Evolutionary conservation across 768 basidiomycete species (phyloP).

Genomic region (Lactifluus pinguis): DNA sequence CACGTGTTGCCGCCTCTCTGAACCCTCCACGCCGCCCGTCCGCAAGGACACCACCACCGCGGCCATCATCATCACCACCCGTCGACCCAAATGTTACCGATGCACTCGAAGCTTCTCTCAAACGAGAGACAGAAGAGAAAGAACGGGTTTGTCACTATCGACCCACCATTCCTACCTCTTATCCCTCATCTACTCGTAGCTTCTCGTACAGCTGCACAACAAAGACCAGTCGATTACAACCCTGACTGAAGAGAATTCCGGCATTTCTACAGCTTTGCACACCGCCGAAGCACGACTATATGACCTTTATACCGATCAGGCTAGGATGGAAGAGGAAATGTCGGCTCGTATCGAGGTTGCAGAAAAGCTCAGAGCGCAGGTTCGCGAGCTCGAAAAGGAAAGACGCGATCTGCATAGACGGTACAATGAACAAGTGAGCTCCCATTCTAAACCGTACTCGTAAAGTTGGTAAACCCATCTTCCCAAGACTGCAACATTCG

Average conservation of each 20-base stretch:
- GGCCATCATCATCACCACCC: conserved; percentile 30
- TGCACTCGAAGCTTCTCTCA: conserved; percentile 50
- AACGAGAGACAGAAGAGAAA: conserved; percentile 72
- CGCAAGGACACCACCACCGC: conserved; percentile 33
- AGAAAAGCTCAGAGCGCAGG: conserved; percentile 72
- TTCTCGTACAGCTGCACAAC: conserved; percentile 68
- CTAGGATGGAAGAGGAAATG: conserved; percentile 73
- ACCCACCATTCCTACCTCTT: conserved; percentile 4
- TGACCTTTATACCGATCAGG: conserved; percentile 76
- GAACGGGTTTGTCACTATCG: conserved; percentile 49
- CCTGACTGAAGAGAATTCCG: conserved; percentile 57
- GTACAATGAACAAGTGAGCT: conserved; percentile 78
- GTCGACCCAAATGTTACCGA: conserved; percentile 44
- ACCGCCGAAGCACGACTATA: conserved; percentile 63
- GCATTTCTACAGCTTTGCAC: conserved; percentile 53
- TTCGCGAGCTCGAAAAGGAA: conserved; percentile 83
- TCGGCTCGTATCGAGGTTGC: conserved; percentile 73
- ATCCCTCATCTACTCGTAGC: conserved; percentile 32
- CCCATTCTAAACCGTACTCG: conserved; percentile 1
- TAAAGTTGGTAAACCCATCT: conserved; percentile 2
- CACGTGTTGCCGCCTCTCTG: conserved; percentile 46
- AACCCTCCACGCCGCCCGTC: conserved; percentile 43
- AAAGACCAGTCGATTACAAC: conserved; percentile 61
- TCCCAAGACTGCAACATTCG: conserved; percentile 70
- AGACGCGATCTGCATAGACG: conserved; percentile 73